phyloP scores from a whole-genome alignment of 2,329 filamentous ascomycete species.

The Neonectria magnoliae region DNA sequence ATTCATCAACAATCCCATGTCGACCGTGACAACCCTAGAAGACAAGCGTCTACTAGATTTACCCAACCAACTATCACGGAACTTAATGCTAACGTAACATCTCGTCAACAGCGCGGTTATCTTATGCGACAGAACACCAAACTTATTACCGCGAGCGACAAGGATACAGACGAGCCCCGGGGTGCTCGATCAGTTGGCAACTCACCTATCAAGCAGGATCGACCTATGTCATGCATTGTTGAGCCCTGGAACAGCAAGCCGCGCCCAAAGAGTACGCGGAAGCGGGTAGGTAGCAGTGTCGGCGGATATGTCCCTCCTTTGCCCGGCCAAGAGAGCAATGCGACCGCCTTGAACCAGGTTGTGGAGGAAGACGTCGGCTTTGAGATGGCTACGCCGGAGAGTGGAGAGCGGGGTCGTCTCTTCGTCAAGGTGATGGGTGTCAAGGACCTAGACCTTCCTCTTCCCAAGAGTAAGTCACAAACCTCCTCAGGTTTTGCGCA shows the following conservation, averaged over 20 bases:
- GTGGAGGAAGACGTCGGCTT: constrained; percentile 73
- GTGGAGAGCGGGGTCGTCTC: constrained; percentile 85
- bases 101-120: constrained; percentile 88
- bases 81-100: constrained; percentile 70
- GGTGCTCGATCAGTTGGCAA: constrained; percentile 70
- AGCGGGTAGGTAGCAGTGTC: constrained; percentile 53
- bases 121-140: constrained; percentile 99
- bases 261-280: constrained; percentile 72
- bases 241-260: constrained; percentile 93
- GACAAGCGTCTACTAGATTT: constrained; percentile 57
- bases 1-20: constrained; percentile 36
- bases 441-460: constrained; percentile 90
- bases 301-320: constrained; percentile 85
- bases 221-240: constrained; percentile 92
- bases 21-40: constrained; percentile 42
- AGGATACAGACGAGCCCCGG: constrained; percentile 66
- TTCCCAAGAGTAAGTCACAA: constrained; percentile 82
- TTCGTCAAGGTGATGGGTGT: constrained; percentile 99
- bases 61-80: constrained; percentile 24
- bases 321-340: constrained; percentile 88
- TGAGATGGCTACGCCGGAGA: constrained; percentile 74
- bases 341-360: constrained; percentile 69
- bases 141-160: constrained; percentile 90
- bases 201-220: constrained; percentile 78
- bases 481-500: background rate